These are phyloP conservation scores for Rhododendron griersonianum DNA, from an alignment of 148 eudicot species.

Conservation along the genomic window DNA sequence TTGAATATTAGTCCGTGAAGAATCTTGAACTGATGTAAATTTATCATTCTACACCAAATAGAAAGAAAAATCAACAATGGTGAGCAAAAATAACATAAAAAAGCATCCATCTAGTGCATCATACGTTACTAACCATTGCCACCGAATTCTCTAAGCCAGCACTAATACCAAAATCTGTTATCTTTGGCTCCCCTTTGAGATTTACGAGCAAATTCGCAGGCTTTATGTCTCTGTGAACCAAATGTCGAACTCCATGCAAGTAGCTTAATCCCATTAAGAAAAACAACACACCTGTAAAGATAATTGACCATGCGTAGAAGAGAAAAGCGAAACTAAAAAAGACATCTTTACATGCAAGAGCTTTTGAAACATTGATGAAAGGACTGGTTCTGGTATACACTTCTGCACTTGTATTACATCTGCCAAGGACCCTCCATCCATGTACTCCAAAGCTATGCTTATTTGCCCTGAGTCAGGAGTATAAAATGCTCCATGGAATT, in stretches of 20 bases:
- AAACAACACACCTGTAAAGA: slow-evolving; percentile 14
- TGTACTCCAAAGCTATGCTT: slow-evolving; percentile 93
- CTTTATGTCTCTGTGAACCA: slow-evolving; percentile 95
- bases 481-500: slow-evolving; percentile 94
- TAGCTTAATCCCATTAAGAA: slow-evolving; percentile 69
- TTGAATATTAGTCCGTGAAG: slow-evolving; percentile 6
- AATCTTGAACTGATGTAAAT: neutral
- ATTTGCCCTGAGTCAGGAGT: slow-evolving; percentile 97
- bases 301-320: neutral
- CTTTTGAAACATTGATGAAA: slow-evolving; percentile 71
- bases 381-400: slow-evolving; percentile 75
- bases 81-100: neutral
- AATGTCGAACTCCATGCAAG: slow-evolving; percentile 80
- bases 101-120: neutral
- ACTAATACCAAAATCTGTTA: slow-evolving; percentile 98
- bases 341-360: slow-evolving; percentile 53
- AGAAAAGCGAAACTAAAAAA: neutral
- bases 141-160: slow-evolving; percentile 94
- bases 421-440: slow-evolving; percentile 97
- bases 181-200: slow-evolving; percentile 95
- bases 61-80: neutral
- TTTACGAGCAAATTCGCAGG: slow-evolving; percentile 96
- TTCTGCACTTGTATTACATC: slow-evolving; percentile 56
- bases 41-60: neutral
- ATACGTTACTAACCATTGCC: slow-evolving; percentile 70